Base-by-base conservation (phyloP, 2,329 filamentous ascomycete genomes). In the Grosmannia clavigera region DNA sequence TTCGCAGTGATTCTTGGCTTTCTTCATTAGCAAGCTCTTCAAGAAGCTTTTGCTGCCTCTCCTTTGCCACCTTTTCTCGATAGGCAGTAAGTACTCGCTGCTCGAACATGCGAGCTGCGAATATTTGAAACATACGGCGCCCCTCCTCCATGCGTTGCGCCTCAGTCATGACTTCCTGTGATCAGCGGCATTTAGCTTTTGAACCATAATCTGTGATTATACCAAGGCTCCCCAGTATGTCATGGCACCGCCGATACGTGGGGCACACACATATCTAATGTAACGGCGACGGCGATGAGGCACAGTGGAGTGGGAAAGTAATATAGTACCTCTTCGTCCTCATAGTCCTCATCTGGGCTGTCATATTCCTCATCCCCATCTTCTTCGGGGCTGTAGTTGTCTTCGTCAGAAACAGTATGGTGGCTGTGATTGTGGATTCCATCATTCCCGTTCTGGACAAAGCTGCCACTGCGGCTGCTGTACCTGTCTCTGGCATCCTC, bases 61-160 rank as follows among this genome's bases (percentile, higher is more conserved):
- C 92, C 67, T 87, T 85, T 22, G 94, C 90, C 3, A 99, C 92
- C 72, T 96, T 96, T 75, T 97, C 92, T 72, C 91, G 88, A 74
- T 99, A 99, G n/a, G 94, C 94, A 51, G 89, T 92, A 61, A 99
- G 80, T 27, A 99, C 94, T 64, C 94, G 83, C 72, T 99, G 94
- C 75, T 99, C 94, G 72, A 99, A 99, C 94, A 99, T 99, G 64
- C 94, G 86, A 61, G 94, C 94, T 63, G 94, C 94, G 73, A 99
- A 99, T 72, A 99, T 97, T 72, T 99, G 94, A 71, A 99, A 99
- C 94, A 99, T 99, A 66, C 92, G 83, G 60, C 94, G 85, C 63
- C 94, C 94, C 78, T 99, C 94, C 72, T 97, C 92, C 94, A 99
- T 97, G 63, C 94, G 88, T 77, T 97, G 92, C 75, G 96, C 90